Base-by-base conservation (phyloP, 106 monocot genomes). In the Platanthera guangdongensis region DNA sequence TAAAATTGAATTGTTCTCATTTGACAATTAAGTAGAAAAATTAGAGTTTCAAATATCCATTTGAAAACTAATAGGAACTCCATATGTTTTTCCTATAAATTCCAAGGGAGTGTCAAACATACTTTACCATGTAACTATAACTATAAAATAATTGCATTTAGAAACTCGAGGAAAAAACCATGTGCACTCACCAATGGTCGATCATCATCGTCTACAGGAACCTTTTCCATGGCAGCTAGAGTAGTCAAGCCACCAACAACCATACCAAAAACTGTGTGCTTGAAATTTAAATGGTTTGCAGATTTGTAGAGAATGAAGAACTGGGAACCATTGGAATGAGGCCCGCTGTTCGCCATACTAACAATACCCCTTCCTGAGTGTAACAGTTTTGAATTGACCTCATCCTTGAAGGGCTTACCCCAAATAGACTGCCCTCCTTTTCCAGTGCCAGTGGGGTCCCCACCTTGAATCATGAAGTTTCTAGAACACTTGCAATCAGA, bases 381-480 rank as follows among this genome's bases (percentile, higher is more conserved):
- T 30, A 89, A 52, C 57, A 99, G 78, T 82, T 94, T 99, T 74
- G 97, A 99, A 76, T 99, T 90, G 48, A 92, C n/a, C 49, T 99
- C 97, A 78, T 99, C 97, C 77, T 99, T 99, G 85, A 99, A 99
- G 77, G 94, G 88, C 79, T 99, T 94, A 53, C 89, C 94, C 97
- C 97, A 99, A 71, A 94, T 94, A 63, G 97, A 99, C 60, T 90
- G 79, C 8, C 97, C 97, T 75, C 91, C 97, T 60, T 83, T 99
- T 57, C 97, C 94, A 73, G 94, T 92, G 52, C 94, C 94, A 9
- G 97, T 92, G 16, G 97, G 94, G 65, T 99, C 97, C 53, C 97
- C 97, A 51, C 97, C 97, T 90, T 99, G 97, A 65, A 99, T 94
- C 97, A 99, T 99, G 74, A 99, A 99, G 74, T 99, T 99, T 85